Evolutionary conservation across 441 rosid species (phyloP), one percentile per base, ranked within the genome.

Genomic region (Syzygium syzygioides): DNA sequence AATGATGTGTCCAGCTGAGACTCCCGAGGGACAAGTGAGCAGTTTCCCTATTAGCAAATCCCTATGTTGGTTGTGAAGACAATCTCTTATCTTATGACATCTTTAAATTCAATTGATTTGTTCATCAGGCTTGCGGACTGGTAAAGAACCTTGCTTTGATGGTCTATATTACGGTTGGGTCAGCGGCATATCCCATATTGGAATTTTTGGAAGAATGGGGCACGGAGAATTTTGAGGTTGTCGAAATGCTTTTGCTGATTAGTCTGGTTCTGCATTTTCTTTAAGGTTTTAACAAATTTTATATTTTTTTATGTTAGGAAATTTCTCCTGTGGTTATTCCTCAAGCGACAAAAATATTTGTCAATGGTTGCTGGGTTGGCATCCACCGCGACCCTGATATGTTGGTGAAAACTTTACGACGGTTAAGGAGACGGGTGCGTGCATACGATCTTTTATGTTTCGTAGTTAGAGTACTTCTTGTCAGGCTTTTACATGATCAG

Each of bases 1-100:
- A 91, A 97, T 98, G 99, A 97, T 98, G 99, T 98, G 99, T 91
- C 99, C 99, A n/a, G 99, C 98, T 88, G 99, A 97, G 92, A 98
- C 99, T 89, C 99, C 99, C 85, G 99, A 97, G 94, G 99, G 99
- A 90, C 99, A 97, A 94, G 99, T 98, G 90, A 91, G 93, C 87
- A 18, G 83, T 45, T 91, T 76, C 4, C 55, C 62, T 26, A 52
- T 45, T 76, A 76, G 52, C 52, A 23, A 37, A 41, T 41, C 19
- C 25, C 1, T 23, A 20, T 2, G 53, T 41, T 41, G 53, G n/a
- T 76, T 76, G 52, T 76, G 52, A 71, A 41, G 53, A 76, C 25
- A 41, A 41, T 76, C 83, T 76, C n/a, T 2, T 76, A 41, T 23
- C 7, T 76, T 13, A 23, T 90, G 20, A 87, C 10, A 80, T 57